Conservation (phyloP, 768 basidiomycete genomes). For the Favolaschia claudopus region DNA sequence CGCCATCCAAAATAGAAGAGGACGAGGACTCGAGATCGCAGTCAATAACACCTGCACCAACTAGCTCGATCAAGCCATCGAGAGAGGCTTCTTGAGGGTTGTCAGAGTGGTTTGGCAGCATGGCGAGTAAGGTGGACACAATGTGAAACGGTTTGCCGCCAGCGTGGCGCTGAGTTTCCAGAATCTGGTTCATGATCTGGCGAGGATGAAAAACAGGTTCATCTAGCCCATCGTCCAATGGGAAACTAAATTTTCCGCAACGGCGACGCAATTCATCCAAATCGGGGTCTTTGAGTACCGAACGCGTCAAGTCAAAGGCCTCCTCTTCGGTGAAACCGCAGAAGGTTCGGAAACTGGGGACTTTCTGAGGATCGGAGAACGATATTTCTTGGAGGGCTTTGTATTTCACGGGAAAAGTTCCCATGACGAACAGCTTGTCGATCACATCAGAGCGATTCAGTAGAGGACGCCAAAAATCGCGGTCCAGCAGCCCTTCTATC, state of each 20-base stretch:
- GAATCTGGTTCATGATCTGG: not conserved
- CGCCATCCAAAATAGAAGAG: not conserved
- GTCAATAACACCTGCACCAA: not conserved
- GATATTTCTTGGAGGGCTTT: not conserved
- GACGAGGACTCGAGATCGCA: not conserved
- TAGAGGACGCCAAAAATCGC: conserved; percentile 4
- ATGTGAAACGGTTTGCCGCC: not conserved
- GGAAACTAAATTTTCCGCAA: conserved; percentile 2
- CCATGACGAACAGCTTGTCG: conserved; percentile 14
- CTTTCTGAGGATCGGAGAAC: no score
- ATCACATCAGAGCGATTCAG: conserved; percentile 6
- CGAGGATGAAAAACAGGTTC: conserved; percentile 11
- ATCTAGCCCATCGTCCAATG: not conserved
- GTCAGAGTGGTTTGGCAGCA: not conserved
- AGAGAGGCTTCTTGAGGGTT: not conserved
- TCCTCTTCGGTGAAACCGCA: conserved; percentile 19
- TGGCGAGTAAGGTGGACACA: not conserved
- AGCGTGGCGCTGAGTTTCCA: not conserved
- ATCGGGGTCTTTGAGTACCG: not conserved
- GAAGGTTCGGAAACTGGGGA: not conserved
- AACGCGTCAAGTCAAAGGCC: not conserved
- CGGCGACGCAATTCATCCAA: not conserved
- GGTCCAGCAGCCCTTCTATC: not conserved
- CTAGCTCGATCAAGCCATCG: conserved; percentile 7
- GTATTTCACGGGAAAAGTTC: not conserved